Conservation (phyloP, 371 early-diverging fungal species). For the Pancytospora philotis region DNA sequence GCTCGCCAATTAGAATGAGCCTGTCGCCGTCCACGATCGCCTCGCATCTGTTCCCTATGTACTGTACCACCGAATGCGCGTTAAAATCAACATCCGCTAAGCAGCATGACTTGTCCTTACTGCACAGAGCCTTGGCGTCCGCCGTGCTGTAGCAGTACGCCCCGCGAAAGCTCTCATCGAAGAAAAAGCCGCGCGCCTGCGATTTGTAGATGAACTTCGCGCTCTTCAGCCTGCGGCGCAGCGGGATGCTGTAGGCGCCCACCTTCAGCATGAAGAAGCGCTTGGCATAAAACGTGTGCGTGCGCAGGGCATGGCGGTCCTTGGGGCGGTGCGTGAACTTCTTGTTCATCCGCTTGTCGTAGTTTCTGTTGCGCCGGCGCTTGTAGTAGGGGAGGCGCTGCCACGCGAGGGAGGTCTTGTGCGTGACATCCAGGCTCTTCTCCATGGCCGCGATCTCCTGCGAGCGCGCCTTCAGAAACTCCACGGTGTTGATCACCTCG, state of each 20-base stretch:
- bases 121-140: neutral
- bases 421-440: slow-evolving; percentile 21
- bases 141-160: slow-evolving; percentile 1
- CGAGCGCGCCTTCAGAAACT: slow-evolving; percentile 47
- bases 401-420: slow-evolving; percentile 46
- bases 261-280: slow-evolving; percentile 52
- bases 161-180: slow-evolving; percentile 47
- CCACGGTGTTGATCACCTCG: slow-evolving; percentile 30
- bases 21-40: slow-evolving; percentile 10
- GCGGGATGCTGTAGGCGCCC: slow-evolving; percentile 20
- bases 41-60: slow-evolving; percentile 3
- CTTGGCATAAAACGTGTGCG: slow-evolving; percentile 55
- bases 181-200: slow-evolving; percentile 42
- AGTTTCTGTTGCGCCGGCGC: slow-evolving; percentile 46
- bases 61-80: slow-evolving; percentile 1
- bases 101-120: too few species aligned
- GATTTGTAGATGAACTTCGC: slow-evolving; percentile 52
- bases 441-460: slow-evolving; percentile 49
- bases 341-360: slow-evolving; percentile 10
- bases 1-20: neutral
- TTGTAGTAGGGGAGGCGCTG: slow-evolving; percentile 51
- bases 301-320: slow-evolving; percentile 34
- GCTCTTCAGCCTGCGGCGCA: slow-evolving; percentile 33
- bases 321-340: slow-evolving; percentile 17
- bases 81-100: neutral